phyloP scores from a whole-genome alignment of 306 rosid genomes.

The Trichosanthes truncata region DNA sequence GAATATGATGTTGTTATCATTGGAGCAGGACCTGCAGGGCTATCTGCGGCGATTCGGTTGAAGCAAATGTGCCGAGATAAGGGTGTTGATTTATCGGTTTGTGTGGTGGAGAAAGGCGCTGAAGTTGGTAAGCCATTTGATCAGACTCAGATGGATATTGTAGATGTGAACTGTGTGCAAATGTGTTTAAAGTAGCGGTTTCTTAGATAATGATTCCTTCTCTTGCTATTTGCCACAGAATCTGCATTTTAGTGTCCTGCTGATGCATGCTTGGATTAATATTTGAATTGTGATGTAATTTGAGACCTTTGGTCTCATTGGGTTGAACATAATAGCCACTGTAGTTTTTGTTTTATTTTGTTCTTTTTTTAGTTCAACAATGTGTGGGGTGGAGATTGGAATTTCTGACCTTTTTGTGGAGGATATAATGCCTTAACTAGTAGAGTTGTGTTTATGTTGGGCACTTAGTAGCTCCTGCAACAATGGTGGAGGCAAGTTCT shows the following conservation, averaged over 20 bases:
- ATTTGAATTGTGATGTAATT: background rate
- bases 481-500: background rate
- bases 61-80: conserved; percentile 68
- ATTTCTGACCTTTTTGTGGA: too few relatives aligned
- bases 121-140: conserved; percentile 57
- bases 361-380: too few relatives aligned
- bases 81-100: conserved; percentile 57
- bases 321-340: background rate
- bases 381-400: too few relatives aligned
- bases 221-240: background rate
- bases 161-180: background rate
- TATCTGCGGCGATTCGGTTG: conserved; percentile 79
- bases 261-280: background rate
- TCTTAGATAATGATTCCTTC: background rate
- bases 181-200: background rate
- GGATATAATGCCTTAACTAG: too few relatives aligned
- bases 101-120: conserved; percentile 89
- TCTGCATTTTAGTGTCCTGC: background rate
- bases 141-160: background rate
- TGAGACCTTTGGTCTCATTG: background rate
- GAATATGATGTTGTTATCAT: conserved; percentile 85
- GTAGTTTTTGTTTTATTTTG: background rate
- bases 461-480: background rate
- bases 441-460: too few relatives aligned
- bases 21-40: conserved; percentile 96